These are phyloP conservation scores for Corniculantispora saksenae DNA, from an alignment of 2,329 filamentous ascomycete species.

Conservation along the genomic window DNA sequence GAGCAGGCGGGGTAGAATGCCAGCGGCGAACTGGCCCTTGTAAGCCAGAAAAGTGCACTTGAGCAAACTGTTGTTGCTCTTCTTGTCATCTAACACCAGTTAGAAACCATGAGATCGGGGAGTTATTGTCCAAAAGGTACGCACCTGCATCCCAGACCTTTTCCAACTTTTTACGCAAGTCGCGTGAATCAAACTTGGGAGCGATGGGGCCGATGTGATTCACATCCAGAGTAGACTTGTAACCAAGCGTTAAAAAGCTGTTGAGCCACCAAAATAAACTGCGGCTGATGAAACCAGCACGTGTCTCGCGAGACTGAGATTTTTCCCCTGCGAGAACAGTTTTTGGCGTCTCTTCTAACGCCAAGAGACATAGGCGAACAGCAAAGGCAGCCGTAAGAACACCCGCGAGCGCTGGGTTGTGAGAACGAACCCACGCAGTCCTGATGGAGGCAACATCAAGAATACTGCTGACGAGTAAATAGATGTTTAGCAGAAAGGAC, in stretches of 20 bases:
- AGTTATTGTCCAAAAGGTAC: neutral
- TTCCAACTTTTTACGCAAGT: conserved; percentile 25
- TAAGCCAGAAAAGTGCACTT: conserved; percentile 30
- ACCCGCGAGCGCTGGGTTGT: conserved; percentile 26
- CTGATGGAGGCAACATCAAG: conserved; percentile 35
- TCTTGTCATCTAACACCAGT: conserved; percentile 23
- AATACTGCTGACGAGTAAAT: conserved; percentile 34
- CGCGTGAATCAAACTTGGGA: conserved; percentile 29
- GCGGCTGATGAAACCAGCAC: conserved; percentile 35
- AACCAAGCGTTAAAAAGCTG: conserved; percentile 30
- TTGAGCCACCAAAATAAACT: conserved; percentile 41
- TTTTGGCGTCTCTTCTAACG: conserved; percentile 36
- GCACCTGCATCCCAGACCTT: conserved; percentile 27
- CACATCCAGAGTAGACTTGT: conserved; percentile 26
- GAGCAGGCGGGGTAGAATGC: conserved; percentile 39
- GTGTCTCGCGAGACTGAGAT: conserved; percentile 32
- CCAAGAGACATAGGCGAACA: conserved; percentile 31
- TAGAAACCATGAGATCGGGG: neutral
- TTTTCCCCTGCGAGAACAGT: conserved; percentile 20
- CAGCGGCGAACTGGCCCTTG: conserved; percentile 32
- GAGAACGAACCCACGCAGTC: conserved; percentile 35
- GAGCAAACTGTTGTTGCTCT: conserved; percentile 27
- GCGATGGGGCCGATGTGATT: conserved; percentile 30
- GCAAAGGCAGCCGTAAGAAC: conserved; percentile 31
- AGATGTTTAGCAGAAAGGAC: conserved; percentile 34